Percentiles rank a stretch among this genome's conserved stretches.
These are phyloP conservation scores for Nakazawaea wyomingensis DNA, from an alignment of 805 yeast species.

Conservation along the genomic window DNA sequence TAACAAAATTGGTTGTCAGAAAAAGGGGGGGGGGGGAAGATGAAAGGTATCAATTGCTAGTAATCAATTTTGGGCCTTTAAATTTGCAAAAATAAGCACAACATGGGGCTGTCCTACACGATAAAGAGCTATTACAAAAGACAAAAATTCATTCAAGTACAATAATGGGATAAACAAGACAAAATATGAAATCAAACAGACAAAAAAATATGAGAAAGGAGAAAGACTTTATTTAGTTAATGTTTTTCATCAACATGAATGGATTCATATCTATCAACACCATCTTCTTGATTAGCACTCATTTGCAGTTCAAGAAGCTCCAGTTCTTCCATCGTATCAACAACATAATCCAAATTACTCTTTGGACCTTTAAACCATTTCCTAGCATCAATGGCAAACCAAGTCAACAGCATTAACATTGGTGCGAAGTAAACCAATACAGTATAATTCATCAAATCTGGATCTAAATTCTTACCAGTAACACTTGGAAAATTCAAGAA, in stretches of 20 bases:
- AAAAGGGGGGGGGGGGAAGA: no score
- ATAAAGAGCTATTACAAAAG: no score
- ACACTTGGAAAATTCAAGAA: slow-evolving; percentile 53
- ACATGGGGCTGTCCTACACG: no score
- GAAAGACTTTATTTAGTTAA: neutral
- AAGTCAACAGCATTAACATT: slow-evolving; percentile 42
- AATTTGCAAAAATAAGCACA: no score
- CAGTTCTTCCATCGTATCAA: slow-evolving; percentile 20
- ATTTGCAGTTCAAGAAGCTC: slow-evolving; percentile 10
- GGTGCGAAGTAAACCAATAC: slow-evolving; percentile 57
- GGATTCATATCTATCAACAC: neutral
- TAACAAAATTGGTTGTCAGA: no score
- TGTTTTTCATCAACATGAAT: neutral
- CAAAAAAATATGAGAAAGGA: neutral
- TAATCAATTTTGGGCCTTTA: no score
- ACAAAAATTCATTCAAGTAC: no score
- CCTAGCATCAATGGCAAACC: slow-evolving; percentile 49
- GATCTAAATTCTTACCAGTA: slow-evolving; percentile 31
- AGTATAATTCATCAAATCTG: slow-evolving; percentile 60
- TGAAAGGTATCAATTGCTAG: no score
- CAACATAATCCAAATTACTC: slow-evolving; percentile 38
- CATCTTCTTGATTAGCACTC: neutral
- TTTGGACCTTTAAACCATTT: slow-evolving; percentile 60
- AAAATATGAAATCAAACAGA: neutral
- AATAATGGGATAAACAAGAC: neutral